Conservation (phyloP, 805 yeast species). For the Sugiyamaella marilandica region DNA sequence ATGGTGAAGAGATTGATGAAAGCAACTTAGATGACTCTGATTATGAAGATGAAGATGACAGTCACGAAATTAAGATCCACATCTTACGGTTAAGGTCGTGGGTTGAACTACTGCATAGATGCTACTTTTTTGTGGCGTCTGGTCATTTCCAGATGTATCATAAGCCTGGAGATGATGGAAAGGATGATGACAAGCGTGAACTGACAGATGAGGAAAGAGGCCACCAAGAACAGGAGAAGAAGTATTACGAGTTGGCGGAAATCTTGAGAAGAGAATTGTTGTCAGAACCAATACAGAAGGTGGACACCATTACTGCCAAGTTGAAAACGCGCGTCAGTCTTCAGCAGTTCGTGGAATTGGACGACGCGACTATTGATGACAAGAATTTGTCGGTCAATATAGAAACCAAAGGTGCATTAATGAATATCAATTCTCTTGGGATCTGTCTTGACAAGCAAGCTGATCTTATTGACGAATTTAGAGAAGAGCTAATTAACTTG, state of each 20-base stretch:
- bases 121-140: slow-evolving; percentile 73
- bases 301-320: slow-evolving; percentile 13
- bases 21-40: slow-evolving; percentile 5
- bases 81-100: slow-evolving; percentile 36
- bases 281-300: slow-evolving; percentile 35
- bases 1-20: slow-evolving; percentile 22
- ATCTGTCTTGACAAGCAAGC: slow-evolving; percentile 48
- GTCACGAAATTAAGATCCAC: slow-evolving; percentile 5
- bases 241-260: slow-evolving; percentile 60
- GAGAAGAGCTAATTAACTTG: slow-evolving; percentile 39
- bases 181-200: slow-evolving; percentile 15
- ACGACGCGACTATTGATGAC: slow-evolving; percentile 20
- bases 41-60: slow-evolving; percentile 15
- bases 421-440: slow-evolving; percentile 17
- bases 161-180: slow-evolving; percentile 16
- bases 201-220: slow-evolving; percentile 20
- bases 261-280: slow-evolving; percentile 49
- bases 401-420: slow-evolving; percentile 17
- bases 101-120: slow-evolving; percentile 65
- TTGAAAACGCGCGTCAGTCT: slow-evolving; percentile 13
- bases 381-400: slow-evolving; percentile 18
- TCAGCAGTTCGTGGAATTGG: slow-evolving; percentile 22
- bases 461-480: slow-evolving; percentile 47
- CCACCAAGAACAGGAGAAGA: slow-evolving; percentile 44
- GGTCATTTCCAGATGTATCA: slow-evolving; percentile 55